Evolutionary conservation across 129 eudicot species (phyloP).

Genomic region (Pseudognaphalium luteoalbum): DNA sequence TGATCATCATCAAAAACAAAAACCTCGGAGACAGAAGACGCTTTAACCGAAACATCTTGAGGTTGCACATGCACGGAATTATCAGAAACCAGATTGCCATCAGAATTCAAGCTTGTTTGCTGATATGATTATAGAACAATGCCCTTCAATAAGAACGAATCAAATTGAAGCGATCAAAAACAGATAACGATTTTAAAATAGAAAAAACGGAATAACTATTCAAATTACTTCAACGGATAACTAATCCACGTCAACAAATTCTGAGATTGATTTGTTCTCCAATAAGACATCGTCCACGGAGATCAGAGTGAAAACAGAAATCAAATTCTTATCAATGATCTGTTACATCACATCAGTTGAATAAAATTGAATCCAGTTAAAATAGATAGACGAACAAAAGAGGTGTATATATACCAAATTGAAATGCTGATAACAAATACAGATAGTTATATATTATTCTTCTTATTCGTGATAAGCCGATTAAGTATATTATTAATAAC

Average conservation of each 20-base stretch:
- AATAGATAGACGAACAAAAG: background rate
- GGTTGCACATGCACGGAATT: too few relatives aligned
- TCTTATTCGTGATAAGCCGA: too few relatives aligned
- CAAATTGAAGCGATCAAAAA: background rate
- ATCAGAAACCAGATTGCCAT: conserved; percentile 18
- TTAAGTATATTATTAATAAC: too few relatives aligned
- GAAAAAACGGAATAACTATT: background rate
- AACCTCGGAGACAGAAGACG: conserved; percentile 20
- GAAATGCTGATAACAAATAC: too few relatives aligned
- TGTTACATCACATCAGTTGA: conserved; percentile 28
- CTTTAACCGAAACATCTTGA: background rate
- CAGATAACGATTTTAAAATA: too few relatives aligned
- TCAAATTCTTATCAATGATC: conserved; percentile 19
- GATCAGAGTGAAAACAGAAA: conserved; percentile 16
- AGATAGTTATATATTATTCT: too few relatives aligned
- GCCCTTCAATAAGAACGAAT: background rate
- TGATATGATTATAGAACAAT: conserved; percentile 19
- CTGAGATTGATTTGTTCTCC: conserved; percentile 6
- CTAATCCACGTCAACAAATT: conserved; percentile 10
- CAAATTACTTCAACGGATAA: conserved; percentile 17
- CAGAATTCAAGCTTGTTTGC: conserved; percentile 15
- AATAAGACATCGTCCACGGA: conserved; percentile 9
- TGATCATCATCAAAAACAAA: conserved; percentile 22
- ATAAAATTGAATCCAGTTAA: background rate
- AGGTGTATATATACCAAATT: background rate